A percentile compares a stretch with the other conserved stretches of the same genome.
phyloP scores from a whole-genome alignment of 1,284 basidiomycete species.

The Takashimella koratensis region DNA sequence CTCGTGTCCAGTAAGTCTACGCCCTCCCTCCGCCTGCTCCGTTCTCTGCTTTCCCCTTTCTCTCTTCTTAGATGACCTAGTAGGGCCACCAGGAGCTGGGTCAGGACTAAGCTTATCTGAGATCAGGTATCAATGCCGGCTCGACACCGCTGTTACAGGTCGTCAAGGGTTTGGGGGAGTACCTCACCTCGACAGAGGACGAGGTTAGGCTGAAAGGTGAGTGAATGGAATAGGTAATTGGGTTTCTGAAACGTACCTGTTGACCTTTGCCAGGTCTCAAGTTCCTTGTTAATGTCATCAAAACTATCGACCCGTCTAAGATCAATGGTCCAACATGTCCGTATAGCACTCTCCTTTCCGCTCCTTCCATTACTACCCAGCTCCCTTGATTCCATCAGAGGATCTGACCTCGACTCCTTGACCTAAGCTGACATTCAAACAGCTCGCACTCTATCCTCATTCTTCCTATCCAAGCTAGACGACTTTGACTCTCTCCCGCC shows the following conservation, averaged over 20 bases:
- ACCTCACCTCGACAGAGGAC: conserved; percentile 81
- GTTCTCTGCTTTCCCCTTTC: no score
- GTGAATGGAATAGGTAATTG: conserved; percentile 26
- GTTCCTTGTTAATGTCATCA: conserved; percentile 58
- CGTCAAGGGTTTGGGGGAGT: conserved; percentile 82
- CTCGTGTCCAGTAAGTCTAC: conserved; percentile 35
- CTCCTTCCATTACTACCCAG: no score
- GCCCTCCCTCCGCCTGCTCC: background rate
- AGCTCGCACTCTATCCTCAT: conserved; percentile 78
- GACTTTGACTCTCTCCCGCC: conserved; percentile 77
- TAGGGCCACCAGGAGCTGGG: no score
- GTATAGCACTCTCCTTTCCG: conserved; percentile 25
- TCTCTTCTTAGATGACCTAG: no score
- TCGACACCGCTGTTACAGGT: conserved; percentile 66
- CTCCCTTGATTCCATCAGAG: no score
- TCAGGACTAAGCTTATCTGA: no score
- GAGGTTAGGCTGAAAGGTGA: conserved; percentile 71
- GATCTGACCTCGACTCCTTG: no score
- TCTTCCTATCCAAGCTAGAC: conserved; percentile 82
- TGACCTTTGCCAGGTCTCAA: conserved; percentile 29
- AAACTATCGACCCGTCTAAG: conserved; percentile 58
- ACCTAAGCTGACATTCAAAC: conserved; percentile 3
- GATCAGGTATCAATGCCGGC: conserved; percentile 63
- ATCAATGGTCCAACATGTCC: conserved; percentile 79
- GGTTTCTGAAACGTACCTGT: no score